These are phyloP conservation scores for Boletus fagicola DNA, from an alignment of 768 basidiomycete genomes.

Conservation along the genomic window DNA sequence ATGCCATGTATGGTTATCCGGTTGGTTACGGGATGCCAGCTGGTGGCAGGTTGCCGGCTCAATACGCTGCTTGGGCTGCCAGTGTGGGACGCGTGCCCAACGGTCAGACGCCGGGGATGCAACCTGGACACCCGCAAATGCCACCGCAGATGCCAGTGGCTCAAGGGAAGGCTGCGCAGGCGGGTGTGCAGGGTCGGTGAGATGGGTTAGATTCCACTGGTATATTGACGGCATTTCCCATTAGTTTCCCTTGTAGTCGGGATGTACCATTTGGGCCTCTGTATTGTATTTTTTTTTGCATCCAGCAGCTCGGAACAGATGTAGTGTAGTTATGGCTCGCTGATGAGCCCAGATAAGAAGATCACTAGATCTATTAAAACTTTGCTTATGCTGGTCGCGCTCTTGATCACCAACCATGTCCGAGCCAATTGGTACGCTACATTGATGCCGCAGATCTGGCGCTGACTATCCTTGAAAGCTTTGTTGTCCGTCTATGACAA, in stretches of 20 bases:
- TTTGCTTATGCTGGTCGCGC: neutral
- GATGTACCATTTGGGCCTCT: constrained; percentile 9
- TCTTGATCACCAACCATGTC: constrained; percentile 26
- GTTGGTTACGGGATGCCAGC: constrained; percentile 21
- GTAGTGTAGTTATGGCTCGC: constrained; percentile 9
- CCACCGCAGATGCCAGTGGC: constrained; percentile 31
- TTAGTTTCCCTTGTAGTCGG: constrained; percentile 2
- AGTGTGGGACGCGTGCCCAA: constrained; percentile 23
- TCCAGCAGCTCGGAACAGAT: neutral
- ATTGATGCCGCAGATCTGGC: neutral
- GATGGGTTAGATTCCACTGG: neutral
- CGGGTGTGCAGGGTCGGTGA: constrained; percentile 37
- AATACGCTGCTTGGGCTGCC: constrained; percentile 28
- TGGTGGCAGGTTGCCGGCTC: constrained; percentile 17
- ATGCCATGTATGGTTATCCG: constrained; percentile 28
- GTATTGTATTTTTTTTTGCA: constrained; percentile 13
- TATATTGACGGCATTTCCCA: constrained; percentile 5
- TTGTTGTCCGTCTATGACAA: constrained; percentile 98
- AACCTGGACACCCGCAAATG: constrained; percentile 31
- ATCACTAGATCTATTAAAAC: constrained; percentile 1
- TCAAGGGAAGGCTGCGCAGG: constrained; percentile 34
- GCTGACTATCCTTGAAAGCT: constrained; percentile 45
- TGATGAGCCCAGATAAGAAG: constrained; percentile 21
- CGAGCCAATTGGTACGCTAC: constrained; percentile 28
- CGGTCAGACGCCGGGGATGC: constrained; percentile 30